phyloP scores from a whole-genome alignment of 768 basidiomycete genomes.

The Rhodotorula toruloides region DNA sequence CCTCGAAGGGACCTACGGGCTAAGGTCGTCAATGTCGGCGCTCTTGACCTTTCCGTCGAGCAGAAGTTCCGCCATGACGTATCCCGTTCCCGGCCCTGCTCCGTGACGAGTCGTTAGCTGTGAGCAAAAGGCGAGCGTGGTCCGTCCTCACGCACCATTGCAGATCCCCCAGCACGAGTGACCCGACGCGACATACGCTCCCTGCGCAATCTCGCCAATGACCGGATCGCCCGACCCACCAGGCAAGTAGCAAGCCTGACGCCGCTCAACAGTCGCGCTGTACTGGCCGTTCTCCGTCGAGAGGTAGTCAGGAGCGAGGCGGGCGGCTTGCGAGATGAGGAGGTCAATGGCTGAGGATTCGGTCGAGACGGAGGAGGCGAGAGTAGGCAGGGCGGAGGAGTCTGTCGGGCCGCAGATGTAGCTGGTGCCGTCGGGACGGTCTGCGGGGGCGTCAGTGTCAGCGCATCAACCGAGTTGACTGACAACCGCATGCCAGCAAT shows the following conservation, averaged over 20 bases:
- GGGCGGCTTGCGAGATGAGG: constrained; percentile 46
- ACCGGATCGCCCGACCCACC: constrained; percentile 64
- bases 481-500: not conserved
- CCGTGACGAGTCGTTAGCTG: not conserved
- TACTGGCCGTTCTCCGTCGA: constrained; percentile 1
- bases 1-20: too few relatives aligned
- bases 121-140: constrained; percentile 55
- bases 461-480: too few relatives aligned
- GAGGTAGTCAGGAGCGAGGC: constrained; percentile 44
- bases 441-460: too few relatives aligned
- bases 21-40: constrained; percentile 44
- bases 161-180: constrained; percentile 55
- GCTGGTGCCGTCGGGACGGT: constrained; percentile 48
- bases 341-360: constrained; percentile 57
- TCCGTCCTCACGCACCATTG: constrained; percentile 18
- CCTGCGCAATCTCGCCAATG: constrained; percentile 60
- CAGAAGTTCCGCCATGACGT: constrained; percentile 64
- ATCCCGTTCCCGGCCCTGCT: constrained; percentile 74
- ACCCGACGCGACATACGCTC: constrained; percentile 67
- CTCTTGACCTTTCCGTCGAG: constrained; percentile 62
- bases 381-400: constrained; percentile 61
- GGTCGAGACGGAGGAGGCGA: constrained; percentile 66
- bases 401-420: constrained; percentile 78
- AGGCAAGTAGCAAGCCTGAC: constrained; percentile 76
- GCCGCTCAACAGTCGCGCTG: constrained; percentile 52